phyloP scores from a whole-genome alignment of 2,329 filamentous ascomycete genomes.

The Arthrinium phaeospermum region DNA sequence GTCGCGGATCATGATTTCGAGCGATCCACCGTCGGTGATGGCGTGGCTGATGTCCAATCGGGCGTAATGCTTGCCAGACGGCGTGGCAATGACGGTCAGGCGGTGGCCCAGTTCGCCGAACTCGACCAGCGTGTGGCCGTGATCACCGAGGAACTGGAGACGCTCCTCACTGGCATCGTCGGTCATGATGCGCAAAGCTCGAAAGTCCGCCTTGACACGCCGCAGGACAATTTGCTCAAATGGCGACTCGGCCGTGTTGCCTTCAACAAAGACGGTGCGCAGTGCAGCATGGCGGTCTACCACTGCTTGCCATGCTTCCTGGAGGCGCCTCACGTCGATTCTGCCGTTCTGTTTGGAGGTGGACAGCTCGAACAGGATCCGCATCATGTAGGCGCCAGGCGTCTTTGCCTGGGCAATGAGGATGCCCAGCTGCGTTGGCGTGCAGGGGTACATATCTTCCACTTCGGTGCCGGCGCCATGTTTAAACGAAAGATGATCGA shows the following conservation, averaged over 20 bases:
- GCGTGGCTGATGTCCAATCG: conserved; percentile 44
- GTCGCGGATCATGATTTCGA: conserved; percentile 38
- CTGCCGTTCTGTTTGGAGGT: not conserved
- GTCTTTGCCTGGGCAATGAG: not conserved
- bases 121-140: not conserved
- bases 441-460: conserved; percentile 15
- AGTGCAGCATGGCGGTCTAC: conserved; percentile 21
- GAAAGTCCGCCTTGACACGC: conserved; percentile 18
- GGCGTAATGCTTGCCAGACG: conserved; percentile 27
- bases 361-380: not conserved
- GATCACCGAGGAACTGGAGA: not conserved
- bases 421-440: conserved; percentile 4
- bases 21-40: conserved; percentile 41
- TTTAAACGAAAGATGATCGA: conserved; percentile 14
- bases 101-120: conserved; percentile 9
- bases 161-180: not conserved
- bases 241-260: conserved; percentile 17
- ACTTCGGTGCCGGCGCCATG: conserved; percentile 12
- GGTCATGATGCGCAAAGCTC: conserved; percentile 2
- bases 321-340: conserved; percentile 12
- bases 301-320: conserved; percentile 21
- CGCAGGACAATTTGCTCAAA: conserved; percentile 23
- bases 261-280: conserved; percentile 23
- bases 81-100: conserved; percentile 9
- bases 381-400: conserved; percentile 16